These are phyloP conservation scores for Colletotrichum orbiculare DNA, from an alignment of 2,329 filamentous ascomycete genomes.

Conservation along the genomic window DNA sequence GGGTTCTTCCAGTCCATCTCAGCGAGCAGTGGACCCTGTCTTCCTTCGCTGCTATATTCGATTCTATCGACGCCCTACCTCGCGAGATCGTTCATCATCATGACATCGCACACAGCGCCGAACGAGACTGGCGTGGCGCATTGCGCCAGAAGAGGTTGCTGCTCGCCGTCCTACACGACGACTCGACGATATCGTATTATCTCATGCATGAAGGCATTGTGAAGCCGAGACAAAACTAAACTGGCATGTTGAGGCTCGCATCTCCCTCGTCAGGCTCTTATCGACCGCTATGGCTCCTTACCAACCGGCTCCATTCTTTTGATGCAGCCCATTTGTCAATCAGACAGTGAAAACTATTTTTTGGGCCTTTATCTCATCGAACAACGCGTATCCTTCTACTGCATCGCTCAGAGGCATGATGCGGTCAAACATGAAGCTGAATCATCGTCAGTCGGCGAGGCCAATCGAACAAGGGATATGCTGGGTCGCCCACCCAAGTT, in stretches of 20 bases:
- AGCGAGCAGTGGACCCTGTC: constrained; percentile 78
- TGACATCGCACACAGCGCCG: constrained; percentile 38
- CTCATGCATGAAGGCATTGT: constrained; percentile 88
- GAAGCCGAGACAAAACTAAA: constrained; percentile 83
- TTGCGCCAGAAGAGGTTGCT: constrained; percentile 74
- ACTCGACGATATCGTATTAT: constrained; percentile 88
- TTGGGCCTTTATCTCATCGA: constrained; percentile 78
- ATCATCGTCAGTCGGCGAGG: constrained; percentile 1
- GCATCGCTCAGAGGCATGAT: constrained; percentile 77
- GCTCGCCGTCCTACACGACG: constrained; percentile 80
- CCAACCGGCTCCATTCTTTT: neutral
- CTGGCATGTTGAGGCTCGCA: neutral
- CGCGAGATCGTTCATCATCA: constrained; percentile 37
- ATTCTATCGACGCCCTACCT: constrained; percentile 62
- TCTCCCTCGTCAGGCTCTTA: neutral
- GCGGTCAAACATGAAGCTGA: constrained; percentile 80
- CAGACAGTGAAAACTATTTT: constrained; percentile 76
- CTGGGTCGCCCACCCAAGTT: constrained; percentile 66
- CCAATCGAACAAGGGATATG: too few relatives aligned
- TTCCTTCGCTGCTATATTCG: constrained; percentile 76
- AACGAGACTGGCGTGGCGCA: constrained; percentile 55
- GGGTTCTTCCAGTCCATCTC: constrained; percentile 80
- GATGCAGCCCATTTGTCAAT: neutral
- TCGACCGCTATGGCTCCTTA: too few relatives aligned
- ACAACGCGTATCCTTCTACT: constrained; percentile 75